A percentile compares a stretch with the other conserved stretches of the same genome.
phyloP scores from a whole-genome alignment of 2,329 filamentous ascomycete species.

The Bipolaris victoriae region DNA sequence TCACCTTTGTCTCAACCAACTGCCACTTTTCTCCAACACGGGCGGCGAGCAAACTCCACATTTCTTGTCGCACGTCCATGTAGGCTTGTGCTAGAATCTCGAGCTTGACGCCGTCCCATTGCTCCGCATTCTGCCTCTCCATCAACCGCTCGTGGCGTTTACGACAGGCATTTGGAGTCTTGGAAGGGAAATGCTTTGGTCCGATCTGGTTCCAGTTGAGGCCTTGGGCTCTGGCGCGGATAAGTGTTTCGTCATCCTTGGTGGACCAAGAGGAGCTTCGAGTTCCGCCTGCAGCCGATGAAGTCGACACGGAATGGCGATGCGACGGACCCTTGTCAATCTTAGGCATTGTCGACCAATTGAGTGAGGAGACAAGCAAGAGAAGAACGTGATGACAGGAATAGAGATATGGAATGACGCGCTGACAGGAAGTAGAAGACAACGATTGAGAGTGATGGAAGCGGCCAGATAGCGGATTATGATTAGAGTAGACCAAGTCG shows the following conservation, averaged over 20 bases:
- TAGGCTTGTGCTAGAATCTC: slow-evolving; percentile 79
- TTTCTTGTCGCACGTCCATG: slow-evolving; percentile 77
- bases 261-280: slow-evolving; percentile 67
- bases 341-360: slow-evolving; percentile 56
- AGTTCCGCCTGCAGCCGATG: slow-evolving; percentile 37
- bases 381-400: slow-evolving; percentile 17
- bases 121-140: slow-evolving; percentile 73
- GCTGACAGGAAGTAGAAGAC: slow-evolving; percentile 15
- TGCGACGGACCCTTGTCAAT: slow-evolving; percentile 45
- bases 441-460: slow-evolving; percentile 26
- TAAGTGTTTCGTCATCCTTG: slow-evolving; percentile 75
- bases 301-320: slow-evolving; percentile 41
- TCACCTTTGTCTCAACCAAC: slow-evolving; percentile 81
- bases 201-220: slow-evolving; percentile 87
- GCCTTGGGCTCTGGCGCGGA: slow-evolving; percentile 73
- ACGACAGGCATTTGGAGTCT: slow-evolving; percentile 81
- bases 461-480: slow-evolving; percentile 40
- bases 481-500: slow-evolving; percentile 35
- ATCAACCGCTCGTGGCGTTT: slow-evolving; percentile 87
- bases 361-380: slow-evolving; percentile 21
- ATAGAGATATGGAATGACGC: slow-evolving; percentile 21
- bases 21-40: slow-evolving; percentile 62
- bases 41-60: slow-evolving; percentile 78
- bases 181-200: slow-evolving; percentile 74
- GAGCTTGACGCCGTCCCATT: slow-evolving; percentile 79